Evolutionary conservation across 2,329 filamentous ascomycete genomes (phyloP).

Genomic region (Dothidotthia symphoricarpi): DNA sequence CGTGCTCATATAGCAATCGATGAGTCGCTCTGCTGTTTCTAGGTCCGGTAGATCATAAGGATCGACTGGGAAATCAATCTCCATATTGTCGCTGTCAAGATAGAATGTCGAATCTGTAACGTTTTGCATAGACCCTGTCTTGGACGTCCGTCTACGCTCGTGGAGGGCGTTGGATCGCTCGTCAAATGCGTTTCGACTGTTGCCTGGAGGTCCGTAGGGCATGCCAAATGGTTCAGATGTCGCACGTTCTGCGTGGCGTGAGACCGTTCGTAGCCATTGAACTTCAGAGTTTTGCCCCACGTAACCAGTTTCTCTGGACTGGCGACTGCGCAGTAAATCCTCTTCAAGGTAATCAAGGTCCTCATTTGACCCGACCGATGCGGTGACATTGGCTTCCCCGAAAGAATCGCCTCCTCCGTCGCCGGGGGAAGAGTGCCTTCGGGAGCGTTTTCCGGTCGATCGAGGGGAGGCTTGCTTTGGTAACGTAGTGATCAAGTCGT

Average conservation of each 20-base stretch:
- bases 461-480: not conserved
- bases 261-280: slow-evolving; percentile 35
- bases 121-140: slow-evolving; percentile 10
- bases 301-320: slow-evolving; percentile 35
- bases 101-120: slow-evolving; percentile 37
- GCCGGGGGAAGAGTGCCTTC: slow-evolving; percentile 1
- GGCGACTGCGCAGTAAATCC: slow-evolving; percentile 27
- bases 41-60: slow-evolving; percentile 35
- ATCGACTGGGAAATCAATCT: slow-evolving; percentile 24
- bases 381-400: slow-evolving; percentile 23
- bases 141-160: slow-evolving; percentile 11
- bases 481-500: slow-evolving; percentile 12
- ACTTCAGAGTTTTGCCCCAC: slow-evolving; percentile 37
- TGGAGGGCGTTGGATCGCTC: slow-evolving; percentile 20
- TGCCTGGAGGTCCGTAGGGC: slow-evolving; percentile 23
- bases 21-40: slow-evolving; percentile 32
- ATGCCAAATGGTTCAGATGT: slow-evolving; percentile 9
- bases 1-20: slow-evolving; percentile 38
- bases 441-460: slow-evolving; percentile 18
- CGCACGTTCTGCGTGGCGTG: slow-evolving; percentile 17
- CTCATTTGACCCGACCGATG: slow-evolving; percentile 30
- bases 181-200: slow-evolving; percentile 6
- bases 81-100: slow-evolving; percentile 32
- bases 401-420: not conserved
- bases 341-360: slow-evolving; percentile 31